Evolutionary conservation across 2,329 filamentous ascomycete species (phyloP).

Genomic region (Sclerotinia minor): DNA sequence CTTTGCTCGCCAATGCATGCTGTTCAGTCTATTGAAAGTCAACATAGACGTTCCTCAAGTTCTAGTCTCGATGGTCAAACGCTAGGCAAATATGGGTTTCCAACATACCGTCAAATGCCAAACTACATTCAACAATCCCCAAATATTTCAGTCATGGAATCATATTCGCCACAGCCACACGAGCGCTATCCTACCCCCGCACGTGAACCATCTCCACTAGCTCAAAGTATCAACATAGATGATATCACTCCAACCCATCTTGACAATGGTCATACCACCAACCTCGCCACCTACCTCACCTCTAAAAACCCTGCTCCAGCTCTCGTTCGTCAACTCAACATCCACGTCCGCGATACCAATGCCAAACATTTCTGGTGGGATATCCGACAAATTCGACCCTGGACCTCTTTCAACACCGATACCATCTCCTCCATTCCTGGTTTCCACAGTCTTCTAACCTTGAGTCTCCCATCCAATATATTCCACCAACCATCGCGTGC

Average conservation of each 20-base stretch:
- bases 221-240: conserved; percentile 39
- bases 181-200: conserved; percentile 41
- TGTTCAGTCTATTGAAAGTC: conserved; percentile 41
- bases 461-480: conserved; percentile 61
- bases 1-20: conserved; percentile 40
- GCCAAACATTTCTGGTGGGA: conserved; percentile 96
- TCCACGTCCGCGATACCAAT: conserved; percentile 63
- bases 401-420: conserved; percentile 74
- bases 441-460: conserved; percentile 70
- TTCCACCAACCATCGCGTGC: conserved; percentile 54
- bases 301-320: conserved; percentile 77
- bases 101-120: conserved; percentile 79
- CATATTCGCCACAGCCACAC: conserved; percentile 51
- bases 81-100: conserved; percentile 73
- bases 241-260: conserved; percentile 40
- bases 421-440: conserved; percentile 72
- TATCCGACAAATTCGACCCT: conserved; percentile 79
- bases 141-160: conserved; percentile 37
- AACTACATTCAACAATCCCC: conserved; percentile 46
- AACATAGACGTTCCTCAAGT: conserved; percentile 62
- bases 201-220: conserved; percentile 49
- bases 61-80: conserved; percentile 66
- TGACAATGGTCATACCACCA: conserved; percentile 55
- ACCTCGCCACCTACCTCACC: conserved; percentile 76
- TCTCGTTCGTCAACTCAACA: conserved; percentile 76